phyloP scores from a whole-genome alignment of 2,329 filamentous ascomycete genomes.

The Rhinocladiella similis region DNA sequence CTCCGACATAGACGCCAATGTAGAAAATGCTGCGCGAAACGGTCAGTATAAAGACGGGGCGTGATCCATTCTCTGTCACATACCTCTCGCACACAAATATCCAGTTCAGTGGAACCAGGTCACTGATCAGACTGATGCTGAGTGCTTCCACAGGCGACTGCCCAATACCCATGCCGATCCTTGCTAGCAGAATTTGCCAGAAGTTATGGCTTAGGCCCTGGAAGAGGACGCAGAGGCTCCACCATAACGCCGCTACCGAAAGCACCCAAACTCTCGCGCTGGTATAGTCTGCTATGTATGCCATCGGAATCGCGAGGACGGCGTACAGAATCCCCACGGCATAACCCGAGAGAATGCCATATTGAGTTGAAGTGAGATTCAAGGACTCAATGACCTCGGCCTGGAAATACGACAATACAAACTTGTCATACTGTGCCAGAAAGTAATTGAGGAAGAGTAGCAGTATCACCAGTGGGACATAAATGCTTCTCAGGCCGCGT shows the following conservation, averaged over 20 bases:
- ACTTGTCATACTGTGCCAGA: background rate
- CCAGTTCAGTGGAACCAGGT: conserved; percentile 26
- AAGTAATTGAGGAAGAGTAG: background rate
- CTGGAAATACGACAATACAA: background rate
- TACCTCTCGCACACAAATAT: conserved; percentile 29
- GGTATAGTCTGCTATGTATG: conserved; percentile 29
- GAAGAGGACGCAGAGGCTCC: conserved; percentile 31
- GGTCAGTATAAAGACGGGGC: conserved; percentile 11
- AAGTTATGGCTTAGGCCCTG: conserved; percentile 30
- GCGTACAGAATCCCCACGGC: background rate
- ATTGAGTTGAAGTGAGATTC: background rate
- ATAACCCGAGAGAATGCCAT: background rate
- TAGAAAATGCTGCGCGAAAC: background rate
- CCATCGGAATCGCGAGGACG: background rate
- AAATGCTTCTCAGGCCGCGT: background rate
- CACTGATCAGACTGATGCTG: conserved; percentile 31
- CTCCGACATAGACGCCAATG: background rate
- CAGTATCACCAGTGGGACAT: background rate
- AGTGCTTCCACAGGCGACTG: conserved; percentile 30
- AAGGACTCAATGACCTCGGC: background rate
- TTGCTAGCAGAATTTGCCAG: conserved; percentile 29
- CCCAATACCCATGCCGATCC: conserved; percentile 31
- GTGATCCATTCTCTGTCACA: conserved; percentile 8
- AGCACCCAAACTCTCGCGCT: conserved; percentile 27
- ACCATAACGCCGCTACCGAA: conserved; percentile 26